phyloP scores from a whole-genome alignment of 2,329 filamentous ascomycete genomes.

The Colletotrichum horii region DNA sequence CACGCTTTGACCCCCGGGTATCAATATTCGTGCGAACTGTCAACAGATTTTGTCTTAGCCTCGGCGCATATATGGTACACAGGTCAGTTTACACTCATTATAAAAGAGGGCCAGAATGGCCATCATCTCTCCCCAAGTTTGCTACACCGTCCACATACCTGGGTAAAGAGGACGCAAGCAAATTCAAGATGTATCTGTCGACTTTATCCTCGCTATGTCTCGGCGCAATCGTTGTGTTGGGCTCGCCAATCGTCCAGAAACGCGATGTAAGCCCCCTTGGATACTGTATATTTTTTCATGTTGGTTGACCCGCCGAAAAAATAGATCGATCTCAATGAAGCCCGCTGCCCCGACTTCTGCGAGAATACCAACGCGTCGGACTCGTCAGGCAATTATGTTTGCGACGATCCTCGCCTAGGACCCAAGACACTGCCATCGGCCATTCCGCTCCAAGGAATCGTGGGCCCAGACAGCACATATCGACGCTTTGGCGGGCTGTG shows the following conservation, averaged over 20 bases:
- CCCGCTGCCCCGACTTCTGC: background rate
- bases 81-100: background rate
- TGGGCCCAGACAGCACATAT: conserved; percentile 31
- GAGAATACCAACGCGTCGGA: background rate
- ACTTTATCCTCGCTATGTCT: background rate
- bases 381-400: conserved; percentile 32
- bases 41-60: background rate
- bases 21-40: background rate
- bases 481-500: conserved; percentile 43
- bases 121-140: background rate
- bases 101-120: background rate
- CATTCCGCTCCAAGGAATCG: conserved; percentile 35
- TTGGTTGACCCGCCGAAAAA: background rate
- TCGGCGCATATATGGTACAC: background rate
- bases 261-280: background rate
- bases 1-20: too few species aligned
- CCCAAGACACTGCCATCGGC: conserved; percentile 37
- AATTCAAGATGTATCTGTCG: background rate
- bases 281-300: background rate
- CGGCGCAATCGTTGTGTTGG: background rate
- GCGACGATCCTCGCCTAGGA: conserved; percentile 41
- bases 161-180: background rate
- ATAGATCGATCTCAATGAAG: background rate
- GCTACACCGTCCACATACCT: too few species aligned
- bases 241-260: background rate